Evolutionary conservation across 2,329 filamentous ascomycete species (phyloP).

Genomic region (Scopulariopsis brevicaulis): DNA sequence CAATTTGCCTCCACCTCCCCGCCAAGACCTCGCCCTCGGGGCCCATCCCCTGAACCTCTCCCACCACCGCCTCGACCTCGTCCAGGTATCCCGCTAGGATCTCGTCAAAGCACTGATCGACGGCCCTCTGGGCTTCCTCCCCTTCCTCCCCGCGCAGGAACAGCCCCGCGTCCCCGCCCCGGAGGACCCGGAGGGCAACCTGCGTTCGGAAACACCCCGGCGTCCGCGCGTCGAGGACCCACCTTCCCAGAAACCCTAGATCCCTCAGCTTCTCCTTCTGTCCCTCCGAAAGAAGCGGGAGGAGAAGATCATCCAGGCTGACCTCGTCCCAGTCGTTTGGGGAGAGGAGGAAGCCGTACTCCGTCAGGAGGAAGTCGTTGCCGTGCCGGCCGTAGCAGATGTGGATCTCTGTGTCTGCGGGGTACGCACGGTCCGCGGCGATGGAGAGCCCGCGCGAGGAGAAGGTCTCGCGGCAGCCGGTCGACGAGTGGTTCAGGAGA

Average conservation of each 20-base stretch:
- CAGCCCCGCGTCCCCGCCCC: constrained; percentile 26
- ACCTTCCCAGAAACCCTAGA: constrained; percentile 35
- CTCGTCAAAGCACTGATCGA: constrained; percentile 22
- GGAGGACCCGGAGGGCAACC: constrained; percentile 33
- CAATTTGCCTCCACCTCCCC: constrained; percentile 30
- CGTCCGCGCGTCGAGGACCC: constrained; percentile 34
- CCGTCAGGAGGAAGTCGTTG: constrained; percentile 61
- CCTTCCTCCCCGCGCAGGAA: constrained; percentile 30
- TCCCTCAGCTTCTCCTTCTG: constrained; percentile 29
- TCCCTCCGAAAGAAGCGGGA: constrained; percentile 20
- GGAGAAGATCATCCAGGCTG: constrained; percentile 32
- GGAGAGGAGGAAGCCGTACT: constrained; percentile 46
- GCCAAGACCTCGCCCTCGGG: constrained; percentile 20
- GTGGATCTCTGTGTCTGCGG: constrained; percentile 50
- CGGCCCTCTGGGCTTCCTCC: constrained; percentile 29
- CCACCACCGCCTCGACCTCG: constrained; percentile 17
- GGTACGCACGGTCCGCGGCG: constrained; percentile 36
- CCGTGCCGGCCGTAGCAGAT: constrained; percentile 60
- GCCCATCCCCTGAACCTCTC: constrained; percentile 17
- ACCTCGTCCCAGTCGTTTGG: constrained; percentile 40
- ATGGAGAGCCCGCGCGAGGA: constrained; percentile 41
- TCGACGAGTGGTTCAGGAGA: constrained; percentile 50
- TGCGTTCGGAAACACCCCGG: constrained; percentile 43
- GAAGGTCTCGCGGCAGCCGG: constrained; percentile 39
- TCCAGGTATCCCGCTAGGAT: constrained; percentile 24